These are phyloP conservation scores for Rosa chinensis DNA, from an alignment of 306 rosid species.

Conservation along the genomic window DNA sequence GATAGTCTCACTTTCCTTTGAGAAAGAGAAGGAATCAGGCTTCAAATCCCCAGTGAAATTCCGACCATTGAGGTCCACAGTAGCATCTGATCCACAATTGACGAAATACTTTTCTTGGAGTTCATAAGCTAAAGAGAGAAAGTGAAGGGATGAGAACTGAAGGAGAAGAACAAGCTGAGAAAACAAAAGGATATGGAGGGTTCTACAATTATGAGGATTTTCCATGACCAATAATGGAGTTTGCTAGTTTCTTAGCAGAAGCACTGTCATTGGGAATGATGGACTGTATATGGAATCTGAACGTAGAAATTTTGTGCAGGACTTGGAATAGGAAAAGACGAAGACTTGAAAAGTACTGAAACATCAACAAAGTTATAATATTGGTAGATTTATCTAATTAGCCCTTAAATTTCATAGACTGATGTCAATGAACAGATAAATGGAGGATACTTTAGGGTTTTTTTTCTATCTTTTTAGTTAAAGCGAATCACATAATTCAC, in stretches of 20 bases:
- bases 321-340: not conserved
- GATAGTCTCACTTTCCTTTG: not conserved
- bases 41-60: conserved; percentile 25
- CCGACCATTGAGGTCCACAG: not conserved
- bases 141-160: conserved; percentile 26
- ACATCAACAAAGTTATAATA: not conserved
- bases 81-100: conserved; percentile 39
- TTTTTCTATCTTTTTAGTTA: not conserved
- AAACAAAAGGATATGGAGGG: not conserved
- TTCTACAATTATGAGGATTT: not conserved
- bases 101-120: conserved; percentile 29
- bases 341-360: not conserved
- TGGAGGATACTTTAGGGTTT: conserved; percentile 8
- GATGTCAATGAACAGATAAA: not conserved
- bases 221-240: conserved; percentile 22
- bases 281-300: not conserved
- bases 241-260: not conserved
- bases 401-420: not conserved
- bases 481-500: not conserved
- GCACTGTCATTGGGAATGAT: not conserved
- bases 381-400: not conserved
- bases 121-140: conserved; percentile 26
- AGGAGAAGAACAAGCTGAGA: conserved; percentile 8
- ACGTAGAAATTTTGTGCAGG: not conserved
- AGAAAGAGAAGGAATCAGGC: not conserved